Evolutionary conservation across 768 basidiomycete genomes (phyloP), one percentile per base, ranked within the genome.

Genomic region (Asterophora lycoperdoides): DNA sequence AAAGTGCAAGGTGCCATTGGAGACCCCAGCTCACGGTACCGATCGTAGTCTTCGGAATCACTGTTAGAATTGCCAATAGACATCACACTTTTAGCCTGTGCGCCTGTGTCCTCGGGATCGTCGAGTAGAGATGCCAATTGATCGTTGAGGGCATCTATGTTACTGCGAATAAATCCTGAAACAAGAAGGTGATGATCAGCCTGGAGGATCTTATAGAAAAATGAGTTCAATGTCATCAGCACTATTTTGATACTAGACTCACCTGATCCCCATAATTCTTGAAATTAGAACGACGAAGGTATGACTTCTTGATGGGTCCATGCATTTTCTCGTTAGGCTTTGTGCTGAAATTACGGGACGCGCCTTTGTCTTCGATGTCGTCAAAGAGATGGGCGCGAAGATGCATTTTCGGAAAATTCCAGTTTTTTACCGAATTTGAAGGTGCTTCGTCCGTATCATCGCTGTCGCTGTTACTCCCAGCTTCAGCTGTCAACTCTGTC

Each of bases 311-410:
- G n/a, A n/a, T n/a, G n/a, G n/a, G n/a, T n/a, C n/a, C n/a, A n/a
- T n/a, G n/a, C n/a, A n/a, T 2, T 62, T 68, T 37, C 60, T 69
- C 40, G 55, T n/a, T n/a, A n/a, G n/a, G n/a, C n/a, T n/a, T n/a
- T n/a, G n/a, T n/a, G n/a, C n/a, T n/a, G n/a, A n/a, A 68, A 36
- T 66, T 66, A 0, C 51, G 40, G 0, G 58, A 55, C 2, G 51
- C 61, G 5, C 68, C 70, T 44, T 72, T 72, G 0, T 7, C 30
- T 17, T 34, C 2, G 15, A 72, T 71, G 44, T 71, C n/a, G n/a
- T n/a, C n/a, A n/a, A n/a, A n/a, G n/a, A n/a, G n/a, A n/a, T n/a
- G n/a, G n/a, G n/a, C n/a, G n/a, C n/a, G n/a, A n/a, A n/a, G n/a
- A n/a, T n/a, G n/a, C n/a, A n/a, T n/a, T n/a, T n/a, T n/a, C n/a